phyloP scores from a whole-genome alignment of 306 rosid genomes.

The Sindora glabra region DNA sequence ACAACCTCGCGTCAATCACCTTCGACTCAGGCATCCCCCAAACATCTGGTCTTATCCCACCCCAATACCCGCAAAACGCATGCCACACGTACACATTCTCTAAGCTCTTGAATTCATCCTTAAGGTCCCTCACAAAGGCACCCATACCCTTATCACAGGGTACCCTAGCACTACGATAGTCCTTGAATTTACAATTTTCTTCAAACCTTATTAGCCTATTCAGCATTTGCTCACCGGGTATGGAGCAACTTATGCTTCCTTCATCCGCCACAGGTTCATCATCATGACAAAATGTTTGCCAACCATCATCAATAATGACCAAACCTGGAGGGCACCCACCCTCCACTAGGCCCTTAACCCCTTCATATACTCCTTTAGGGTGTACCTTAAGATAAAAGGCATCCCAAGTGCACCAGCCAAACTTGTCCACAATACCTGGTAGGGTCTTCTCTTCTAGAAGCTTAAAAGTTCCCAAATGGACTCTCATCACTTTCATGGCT shows the following conservation, averaged over 20 bases:
- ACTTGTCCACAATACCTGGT: conserved; percentile 48
- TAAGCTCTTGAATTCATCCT: conserved; percentile 43
- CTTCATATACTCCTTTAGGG: conserved; percentile 43
- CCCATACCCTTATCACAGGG: conserved; percentile 30
- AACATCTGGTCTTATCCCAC: conserved; percentile 47
- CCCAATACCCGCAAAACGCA: conserved; percentile 74
- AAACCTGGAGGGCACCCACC: conserved; percentile 67
- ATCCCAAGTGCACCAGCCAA: conserved; percentile 89
- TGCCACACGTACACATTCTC: conserved; percentile 74
- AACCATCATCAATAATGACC: conserved; percentile 60
- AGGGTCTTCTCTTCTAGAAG: conserved; percentile 50
- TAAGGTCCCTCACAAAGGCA: conserved; percentile 52
- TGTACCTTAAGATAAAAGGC: conserved; percentile 65
- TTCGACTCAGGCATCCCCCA: conserved; percentile 34
- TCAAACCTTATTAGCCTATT: conserved; percentile 40
- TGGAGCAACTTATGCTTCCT: conserved; percentile 24
- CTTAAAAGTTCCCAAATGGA: conserved; percentile 49
- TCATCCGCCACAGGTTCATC: conserved; percentile 17
- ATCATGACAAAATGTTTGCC: conserved; percentile 56
- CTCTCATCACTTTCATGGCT: conserved; percentile 31
- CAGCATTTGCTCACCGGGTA: conserved; percentile 56
- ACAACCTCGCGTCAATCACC: conserved; percentile 28
- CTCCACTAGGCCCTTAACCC: conserved; percentile 40
- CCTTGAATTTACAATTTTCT: conserved; percentile 49
- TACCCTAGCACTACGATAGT: not conserved